Conservation (phyloP, 2,329 filamentous ascomycete species). For the Botrytis cinerea region DNA sequence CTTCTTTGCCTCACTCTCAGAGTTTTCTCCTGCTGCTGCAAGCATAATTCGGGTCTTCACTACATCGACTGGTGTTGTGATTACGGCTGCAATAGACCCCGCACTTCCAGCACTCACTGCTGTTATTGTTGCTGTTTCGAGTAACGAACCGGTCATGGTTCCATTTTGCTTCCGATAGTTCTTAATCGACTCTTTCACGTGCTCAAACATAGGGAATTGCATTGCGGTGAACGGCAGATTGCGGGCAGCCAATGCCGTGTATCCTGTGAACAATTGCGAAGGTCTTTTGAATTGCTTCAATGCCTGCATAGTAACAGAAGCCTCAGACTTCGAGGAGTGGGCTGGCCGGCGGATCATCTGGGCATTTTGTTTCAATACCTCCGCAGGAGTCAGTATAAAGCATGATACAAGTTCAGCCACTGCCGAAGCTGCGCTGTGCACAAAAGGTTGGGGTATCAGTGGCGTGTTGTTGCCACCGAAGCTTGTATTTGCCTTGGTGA, state of each 20-base stretch:
- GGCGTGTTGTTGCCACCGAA: constrained; percentile 56
- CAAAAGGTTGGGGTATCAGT: constrained; percentile 66
- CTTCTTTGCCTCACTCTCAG: constrained; percentile 37
- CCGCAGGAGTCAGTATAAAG: constrained; percentile 81
- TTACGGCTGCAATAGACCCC: constrained; percentile 71
- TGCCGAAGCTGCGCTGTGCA: constrained; percentile 74
- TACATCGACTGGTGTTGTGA: constrained; percentile 90
- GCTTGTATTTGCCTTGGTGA: constrained; percentile 54
- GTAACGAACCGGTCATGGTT: constrained; percentile 44
- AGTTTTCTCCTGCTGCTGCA: constrained; percentile 47
- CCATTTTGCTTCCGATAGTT: constrained; percentile 45
- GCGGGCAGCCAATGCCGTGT: constrained; percentile 76
- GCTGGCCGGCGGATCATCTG: constrained; percentile 66
- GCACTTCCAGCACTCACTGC: constrained; percentile 72
- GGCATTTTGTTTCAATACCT: constrained; percentile 92
- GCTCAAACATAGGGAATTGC: constrained; percentile 86
- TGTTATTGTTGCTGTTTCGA: constrained; percentile 71
- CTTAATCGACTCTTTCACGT: constrained; percentile 58
- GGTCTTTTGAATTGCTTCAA: constrained; percentile 58
- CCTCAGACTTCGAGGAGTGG: constrained; percentile 35
- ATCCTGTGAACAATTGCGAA: constrained; percentile 65
- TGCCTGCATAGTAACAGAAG: constrained; percentile 54
- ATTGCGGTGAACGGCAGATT: constrained; percentile 87
- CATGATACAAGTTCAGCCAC: constrained; percentile 82
- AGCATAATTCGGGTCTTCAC: constrained; percentile 92